Percentiles rank a stretch among this genome's conserved stretches.
These are phyloP conservation scores for Acer yangbiense DNA, from an alignment of 345 rosid genomes.

Conservation along the genomic window DNA sequence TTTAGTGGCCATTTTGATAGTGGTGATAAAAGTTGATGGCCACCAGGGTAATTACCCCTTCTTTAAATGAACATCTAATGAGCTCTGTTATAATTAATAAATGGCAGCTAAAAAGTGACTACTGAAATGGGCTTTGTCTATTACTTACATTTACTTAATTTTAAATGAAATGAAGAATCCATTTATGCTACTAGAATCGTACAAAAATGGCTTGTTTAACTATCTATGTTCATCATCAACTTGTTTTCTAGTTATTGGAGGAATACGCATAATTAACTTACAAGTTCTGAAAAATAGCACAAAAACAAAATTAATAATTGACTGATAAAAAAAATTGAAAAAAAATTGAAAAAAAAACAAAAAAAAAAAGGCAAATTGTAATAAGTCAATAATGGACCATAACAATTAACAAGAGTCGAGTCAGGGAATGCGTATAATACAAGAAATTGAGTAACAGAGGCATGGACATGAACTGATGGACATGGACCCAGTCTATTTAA, in stretches of 20 bases:
- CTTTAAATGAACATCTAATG: too few species aligned
- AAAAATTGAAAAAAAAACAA: not conserved
- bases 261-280: too few species aligned
- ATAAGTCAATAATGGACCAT: not conserved
- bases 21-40: too few species aligned
- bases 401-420: not conserved
- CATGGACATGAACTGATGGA: not conserved
- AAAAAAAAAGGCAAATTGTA: not conserved
- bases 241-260: too few species aligned
- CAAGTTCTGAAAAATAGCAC: not conserved
- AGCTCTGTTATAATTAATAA: too few species aligned
- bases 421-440: not conserved
- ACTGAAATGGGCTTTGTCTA: not conserved
- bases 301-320: too few species aligned
- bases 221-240: too few species aligned
- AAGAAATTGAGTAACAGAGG: not conserved
- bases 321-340: too few species aligned
- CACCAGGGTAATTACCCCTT: too few species aligned
- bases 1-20: too few species aligned
- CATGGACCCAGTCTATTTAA: not conserved
- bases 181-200: not conserved
- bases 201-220: not conserved
- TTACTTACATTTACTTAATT: not conserved
- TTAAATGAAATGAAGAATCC: too few species aligned
- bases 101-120: too few species aligned